Percentiles rank a stretch among this genome's conserved stretches.
phyloP scores from a whole-genome alignment of 2,329 filamentous ascomycete genomes.

The Fusarium buxicola region DNA sequence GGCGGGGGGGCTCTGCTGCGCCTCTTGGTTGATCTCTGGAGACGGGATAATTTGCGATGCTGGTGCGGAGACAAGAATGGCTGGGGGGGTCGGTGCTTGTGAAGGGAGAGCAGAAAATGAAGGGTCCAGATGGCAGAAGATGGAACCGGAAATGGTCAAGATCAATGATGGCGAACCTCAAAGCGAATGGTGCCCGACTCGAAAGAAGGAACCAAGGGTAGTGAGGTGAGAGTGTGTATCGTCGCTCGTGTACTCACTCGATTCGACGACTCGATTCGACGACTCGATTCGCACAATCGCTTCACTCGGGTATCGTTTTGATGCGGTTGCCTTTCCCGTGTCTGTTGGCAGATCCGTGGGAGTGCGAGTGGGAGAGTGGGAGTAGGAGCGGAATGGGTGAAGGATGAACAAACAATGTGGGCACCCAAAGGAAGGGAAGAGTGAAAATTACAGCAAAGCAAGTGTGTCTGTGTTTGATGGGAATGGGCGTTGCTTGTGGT shows the following conservation, averaged over 20 bases:
- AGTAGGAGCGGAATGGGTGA: conserved; percentile 7
- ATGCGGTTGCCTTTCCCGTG: neutral
- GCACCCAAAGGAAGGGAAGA: conserved; percentile 8
- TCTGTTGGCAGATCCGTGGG: conserved; percentile 6
- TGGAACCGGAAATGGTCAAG: conserved; percentile 1
- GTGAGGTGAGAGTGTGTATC: conserved; percentile 3
- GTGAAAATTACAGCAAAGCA: neutral
- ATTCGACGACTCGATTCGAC: conserved; percentile 8
- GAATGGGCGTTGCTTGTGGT: conserved; percentile 7
- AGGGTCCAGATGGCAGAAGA: neutral
- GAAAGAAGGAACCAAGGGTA: neutral
- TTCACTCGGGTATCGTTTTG: conserved; percentile 11
- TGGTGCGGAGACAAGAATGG: conserved; percentile 16
- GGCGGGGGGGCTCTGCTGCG: conserved; percentile 28
- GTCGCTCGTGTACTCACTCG: conserved; percentile 24
- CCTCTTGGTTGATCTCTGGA: conserved; percentile 12
- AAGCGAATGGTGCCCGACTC: neutral
- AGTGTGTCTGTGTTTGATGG: no score
- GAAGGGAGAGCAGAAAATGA: conserved; percentile 2
- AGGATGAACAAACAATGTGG: conserved; percentile 16
- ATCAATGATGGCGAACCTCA: no score
- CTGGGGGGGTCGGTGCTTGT: conserved; percentile 22
- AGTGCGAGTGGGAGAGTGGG: conserved; percentile 1
- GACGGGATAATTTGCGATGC: conserved; percentile 7
- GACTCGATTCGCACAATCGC: conserved; percentile 7